Evolutionary conservation across 345 rosid species (phyloP), one percentile per base, ranked within the genome.

Genomic region (Punica granatum): DNA sequence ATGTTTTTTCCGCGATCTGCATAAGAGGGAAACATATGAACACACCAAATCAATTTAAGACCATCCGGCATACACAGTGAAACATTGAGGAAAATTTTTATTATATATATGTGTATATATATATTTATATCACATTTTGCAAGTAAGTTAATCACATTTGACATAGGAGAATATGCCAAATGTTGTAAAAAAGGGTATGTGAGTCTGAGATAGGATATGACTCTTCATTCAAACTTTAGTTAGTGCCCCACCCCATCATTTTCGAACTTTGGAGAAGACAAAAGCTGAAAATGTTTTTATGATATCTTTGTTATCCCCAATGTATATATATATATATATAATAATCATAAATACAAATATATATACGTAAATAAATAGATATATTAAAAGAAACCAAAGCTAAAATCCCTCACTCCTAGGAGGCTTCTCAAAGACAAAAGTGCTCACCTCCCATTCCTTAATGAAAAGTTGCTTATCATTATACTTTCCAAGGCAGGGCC

Each of bases 391-490:
- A 48, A 14, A 48, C 4, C 4, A 48, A 3, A 5, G 60, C 65
- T 21, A 60, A 77, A 66, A 74, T 72, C 73, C 75, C 84, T 72
- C 67, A 76, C 72, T 75, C 80, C 80, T 46, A 74, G 82, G 83
- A 81, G 78, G 71, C 87, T 85, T 85, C 78, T 69, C 39, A 70
- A 63, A 69, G 84, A 83, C 87, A 83, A 85, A 85, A 85, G 86
- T 69, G 76, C 69, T 74, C 68, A 59, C 74, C 67, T 69, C 81
- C 79, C 65, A 64, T 74, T 79, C 78, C 78, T 69, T 73, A 74
- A 74, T 74, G 58, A 56, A 81, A 83, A 81, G 86, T 79, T 69
- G 71, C 71, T 42, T 67, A 81, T 85, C 76, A 79, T 79, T 85
- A 78, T 70, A 76, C 84, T 78, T 78, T 82, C 53, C 71, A 75